These are phyloP conservation scores for Cladobotryum mycophilum DNA, from an alignment of 2,329 filamentous ascomycete genomes.

Conservation along the genomic window DNA sequence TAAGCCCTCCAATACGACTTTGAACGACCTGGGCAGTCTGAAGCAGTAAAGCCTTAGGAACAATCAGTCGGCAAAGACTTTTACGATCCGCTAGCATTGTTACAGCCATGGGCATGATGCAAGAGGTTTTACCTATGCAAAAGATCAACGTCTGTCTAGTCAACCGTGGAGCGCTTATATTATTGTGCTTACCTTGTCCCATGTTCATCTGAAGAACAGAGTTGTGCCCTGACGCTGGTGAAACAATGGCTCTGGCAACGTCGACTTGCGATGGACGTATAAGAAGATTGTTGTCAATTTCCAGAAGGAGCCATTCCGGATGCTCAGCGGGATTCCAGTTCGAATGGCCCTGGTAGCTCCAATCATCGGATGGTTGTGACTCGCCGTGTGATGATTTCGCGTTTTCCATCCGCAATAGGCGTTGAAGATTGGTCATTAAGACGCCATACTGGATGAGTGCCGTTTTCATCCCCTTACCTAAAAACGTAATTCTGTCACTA, in stretches of 20 bases:
- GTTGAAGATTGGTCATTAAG: constrained; percentile 27
- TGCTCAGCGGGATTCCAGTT: constrained; percentile 49
- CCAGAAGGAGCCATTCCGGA: constrained; percentile 60
- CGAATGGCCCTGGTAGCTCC: constrained; percentile 28
- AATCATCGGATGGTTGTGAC: no score
- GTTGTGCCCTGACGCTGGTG: constrained; percentile 44
- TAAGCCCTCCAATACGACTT: constrained; percentile 45
- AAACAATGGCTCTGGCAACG: constrained; percentile 55
- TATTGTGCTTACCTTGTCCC: constrained; percentile 43
- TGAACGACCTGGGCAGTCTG: constrained; percentile 53
- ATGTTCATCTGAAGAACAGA: constrained; percentile 62
- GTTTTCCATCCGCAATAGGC: no score
- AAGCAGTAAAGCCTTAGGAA: constrained; percentile 49
- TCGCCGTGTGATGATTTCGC: no score
- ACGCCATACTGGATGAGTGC: constrained; percentile 38
- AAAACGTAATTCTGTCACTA: constrained; percentile 9
- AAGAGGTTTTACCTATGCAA: constrained; percentile 47
- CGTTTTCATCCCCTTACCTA: constrained; percentile 31
- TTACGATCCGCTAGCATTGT: constrained; percentile 37
- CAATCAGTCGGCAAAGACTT: constrained; percentile 45
- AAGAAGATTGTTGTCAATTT: constrained; percentile 57
- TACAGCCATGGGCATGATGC: constrained; percentile 47
- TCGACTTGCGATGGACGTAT: constrained; percentile 56
- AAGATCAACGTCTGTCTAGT: no score
- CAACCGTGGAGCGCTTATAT: no score